These are phyloP conservation scores for Lichtheimia corymbifera DNA, from an alignment of 371 early-diverging fungal species.

Conservation along the genomic window DNA sequence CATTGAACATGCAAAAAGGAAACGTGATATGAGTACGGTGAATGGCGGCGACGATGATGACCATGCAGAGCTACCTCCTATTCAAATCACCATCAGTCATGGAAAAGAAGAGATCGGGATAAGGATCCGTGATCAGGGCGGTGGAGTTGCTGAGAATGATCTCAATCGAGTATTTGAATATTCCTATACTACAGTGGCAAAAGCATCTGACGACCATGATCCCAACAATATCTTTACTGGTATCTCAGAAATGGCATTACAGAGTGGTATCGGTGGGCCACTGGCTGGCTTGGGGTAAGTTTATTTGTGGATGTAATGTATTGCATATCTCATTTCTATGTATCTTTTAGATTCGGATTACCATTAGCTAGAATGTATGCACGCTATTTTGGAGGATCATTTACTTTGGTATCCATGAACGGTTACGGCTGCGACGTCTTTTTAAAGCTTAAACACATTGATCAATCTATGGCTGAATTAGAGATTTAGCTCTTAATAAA, in stretches of 20 bases:
- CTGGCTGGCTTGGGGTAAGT: conserved; percentile 70
- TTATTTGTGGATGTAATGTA: not conserved
- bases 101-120: conserved; percentile 82
- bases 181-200: conserved; percentile 88
- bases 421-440: conserved; percentile 96
- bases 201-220: conserved; percentile 49
- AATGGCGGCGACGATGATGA: conserved; percentile 9
- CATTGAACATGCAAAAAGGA: conserved; percentile 69
- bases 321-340: not conserved
- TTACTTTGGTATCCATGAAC: conserved; percentile 82
- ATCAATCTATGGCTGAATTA: conserved; percentile 56
- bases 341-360: conserved; percentile 69
- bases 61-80: conserved; percentile 50
- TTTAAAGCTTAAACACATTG: conserved; percentile 81
- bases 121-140: conserved; percentile 92
- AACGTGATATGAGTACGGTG: conserved; percentile 57
- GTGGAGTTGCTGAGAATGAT: conserved; percentile 84
- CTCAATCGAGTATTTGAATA: conserved; percentile 88
- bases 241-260: conserved; percentile 73
- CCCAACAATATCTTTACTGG: conserved; percentile 58
- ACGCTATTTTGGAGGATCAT: conserved; percentile 92
- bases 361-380: conserved; percentile 93
- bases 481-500: conserved; percentile 32
- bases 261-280: conserved; percentile 84
- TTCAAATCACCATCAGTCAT: conserved; percentile 86